Evolutionary conservation across 164 flowering plant species (phyloP), one percentile per base, ranked within the genome.

Genomic region (Vitis rupestris): DNA sequence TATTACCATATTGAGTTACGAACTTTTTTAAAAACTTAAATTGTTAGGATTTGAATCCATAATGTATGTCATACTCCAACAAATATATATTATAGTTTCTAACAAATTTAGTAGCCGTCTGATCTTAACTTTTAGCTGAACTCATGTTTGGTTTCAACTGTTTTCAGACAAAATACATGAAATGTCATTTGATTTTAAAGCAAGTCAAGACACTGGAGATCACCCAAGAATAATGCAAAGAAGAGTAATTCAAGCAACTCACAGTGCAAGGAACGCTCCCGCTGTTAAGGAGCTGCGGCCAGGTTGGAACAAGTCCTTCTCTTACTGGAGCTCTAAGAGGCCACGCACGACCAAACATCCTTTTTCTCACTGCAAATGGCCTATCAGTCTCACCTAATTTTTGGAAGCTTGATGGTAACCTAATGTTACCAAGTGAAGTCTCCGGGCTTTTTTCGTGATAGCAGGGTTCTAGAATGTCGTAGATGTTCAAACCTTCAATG

Each of bases 331-430:
- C 92, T 79, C 92, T 76, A 56, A 84, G 63, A 67, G 98, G 98
- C 97, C 99, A 96, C 3, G 98, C 92, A 61, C 97, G 97, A 11
- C 99, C 98, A 77, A 91, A 91, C 85, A 93, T 90, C 75, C 99
- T 88, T 71, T 82, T 88, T 60, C 98, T 87, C 50, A 93, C 98
- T 53, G 91, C 74, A 72, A 91, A 82, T 65, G 93, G 92, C 86
- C 82, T 84, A 37, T 92, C 90, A 13, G 94, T 90, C 79, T 86
- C 89, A 10, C 97, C 98, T 37, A 94, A 74, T 51, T 66, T 69
- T 71, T 82, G 79, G 77, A 94, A 94, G 82, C 95, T 94, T 44
- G 78, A 69, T 31, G 98, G 97, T 64, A 89, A 54, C 74, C 79
- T 81, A 30, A 58, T 68, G 57, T 80, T 76, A 50, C 29, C 67